Base-by-base conservation (phyloP, 352 stramenopile species). In the Pythium apleroticum region DNA sequence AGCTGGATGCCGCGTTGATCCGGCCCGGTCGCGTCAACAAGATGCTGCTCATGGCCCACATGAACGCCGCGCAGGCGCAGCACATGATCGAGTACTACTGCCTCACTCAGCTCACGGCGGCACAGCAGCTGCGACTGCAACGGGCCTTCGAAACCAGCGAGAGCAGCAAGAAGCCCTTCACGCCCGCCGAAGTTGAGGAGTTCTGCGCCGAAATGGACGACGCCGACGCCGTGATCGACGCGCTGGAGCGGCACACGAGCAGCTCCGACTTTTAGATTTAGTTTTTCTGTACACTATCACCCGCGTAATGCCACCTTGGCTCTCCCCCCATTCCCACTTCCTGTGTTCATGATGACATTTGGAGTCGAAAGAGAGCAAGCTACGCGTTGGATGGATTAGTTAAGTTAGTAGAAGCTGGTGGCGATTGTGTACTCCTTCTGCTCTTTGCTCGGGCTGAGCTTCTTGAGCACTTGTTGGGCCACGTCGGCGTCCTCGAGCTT, bases 401-500 rank as follows among this genome's bases (percentile, higher is more conserved):
- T 43, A 65, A 54, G 22, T 68, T 52, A 87, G 52, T 87, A 87
- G 55, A 87, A 87, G 25, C 35, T 83, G 22, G 78, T 87, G n/a
- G 76, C 55, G 54, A 84, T 83, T 41, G 76, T 65, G n/a, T 73
- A 66, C 50, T 69, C 64, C 55, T 62, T 61, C 33, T 64, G 66
- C 54, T 81, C 71, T 30, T 84, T 85, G 41, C 68, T 69, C 10
- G 81, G 81, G 49, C 79, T 90, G 43, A 90, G 72, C 54, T 89
- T 88, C 61, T 80, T 57, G 49, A 88, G 60, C 27, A 90, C 81
- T 56, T 89, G 86, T 27, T 80, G 67, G 9, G 74, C 71, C 45
- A 90, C 56, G 11, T 82, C 74, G 3, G 65, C 63, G 46, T 89
- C 74, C 43, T 90, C 77, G 1, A 90, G 73, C 59, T 90, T 90